Base-by-base conservation (phyloP, 2,329 filamentous ascomycete genomes). In the Fusarium circinatum region DNA sequence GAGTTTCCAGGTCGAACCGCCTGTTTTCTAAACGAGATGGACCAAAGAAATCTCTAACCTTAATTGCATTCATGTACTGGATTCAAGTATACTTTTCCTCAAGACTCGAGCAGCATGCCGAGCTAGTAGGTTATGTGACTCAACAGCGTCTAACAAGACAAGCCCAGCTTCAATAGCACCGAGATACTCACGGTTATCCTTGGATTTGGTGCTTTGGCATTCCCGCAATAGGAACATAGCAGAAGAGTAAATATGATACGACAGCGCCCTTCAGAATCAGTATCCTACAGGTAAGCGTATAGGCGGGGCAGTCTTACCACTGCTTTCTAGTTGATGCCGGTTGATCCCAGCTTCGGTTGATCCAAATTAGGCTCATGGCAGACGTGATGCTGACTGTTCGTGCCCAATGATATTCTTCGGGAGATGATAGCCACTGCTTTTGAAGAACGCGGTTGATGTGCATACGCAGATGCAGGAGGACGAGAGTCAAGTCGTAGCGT, bases 31-130 rank as follows among this genome's bases (percentile, higher is more conserved):
- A 8, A 14, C 17, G 34, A 24, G 17, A 14, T 51, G n/a, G 8
- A 34, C 10, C 13, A 20, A 22, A 14, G 2, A 11, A 20, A 24
- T 20, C 32, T 8, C 7, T 34, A 34, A 6, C 6, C 6, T 11
- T 0, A 11, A 20, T 4, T 14, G 0, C 13, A 28, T 28, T 41
- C 8, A 55, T 22, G 14, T 18, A 10, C 3, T 1, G 1, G 20
- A 1, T 55, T 18, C 34, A 6, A 4, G 30, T 13, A 55, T 41
- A 15, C 14, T 30, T 13, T 14, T 18, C 15, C 56, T 12, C 13
- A 59, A 26, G 17, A 51, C 56, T 34, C 22, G 20, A 6, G 56
- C 32, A 8, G 56, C 56, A 51, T 59, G 30, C 3, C 32, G 32
- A 24, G 56, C 56, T 13, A 59, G 32, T 20, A 47, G 24, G 12